Base-by-base conservation (phyloP, 441 rosid genomes). In the Corymbia calophylla region DNA sequence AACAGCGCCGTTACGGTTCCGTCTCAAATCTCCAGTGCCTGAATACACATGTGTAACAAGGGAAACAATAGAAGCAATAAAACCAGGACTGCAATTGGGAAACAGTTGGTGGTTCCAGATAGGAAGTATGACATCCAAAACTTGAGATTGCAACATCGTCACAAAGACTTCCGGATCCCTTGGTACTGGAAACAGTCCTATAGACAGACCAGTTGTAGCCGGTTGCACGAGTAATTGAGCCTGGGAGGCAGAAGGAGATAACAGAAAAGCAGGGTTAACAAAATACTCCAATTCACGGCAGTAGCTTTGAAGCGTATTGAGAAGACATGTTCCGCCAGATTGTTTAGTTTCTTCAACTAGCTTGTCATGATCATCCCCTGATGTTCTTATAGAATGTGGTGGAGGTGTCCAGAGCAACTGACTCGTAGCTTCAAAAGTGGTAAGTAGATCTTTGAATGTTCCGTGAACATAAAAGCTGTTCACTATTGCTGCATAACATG, bases 351-450 rank as follows among this genome's bases (percentile, higher is more conserved):
- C 96, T 92, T 96, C 99, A 88, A 91, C 95, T 86, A 95, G 92
- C 91, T 97, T 97, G 88, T 95, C 96, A 86, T 94, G 92, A 89
- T 96, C 99, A 94, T 89, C 85, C 88, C 91, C 93, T 44, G 95
- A 87, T 48, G 96, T 89, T 85, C 95, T 94, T 77, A 95, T 82
- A 77, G 96, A 93, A 90, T 90, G 92, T 4, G 99, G 92, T 4
- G 99, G 99, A 19, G 93, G 90, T 10, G 96, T 93, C 99, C 98
- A 98, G 80, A 97, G 93, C 93, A 97, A 91, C 92, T 97, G 98
- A 92, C 99, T 97, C 27, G 99, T 98, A 73, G 99, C 99, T 93
- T 95, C 99, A 93, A 98, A 98, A 68, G 99, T 98, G 84, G 97
- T 96, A 31, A 98, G 96, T 89, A 98, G 93, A 92, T 97, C 97